These are phyloP conservation scores for Aegilops speltoides DNA, from an alignment of 176 grass and related monocot species.

Conservation along the genomic window DNA sequence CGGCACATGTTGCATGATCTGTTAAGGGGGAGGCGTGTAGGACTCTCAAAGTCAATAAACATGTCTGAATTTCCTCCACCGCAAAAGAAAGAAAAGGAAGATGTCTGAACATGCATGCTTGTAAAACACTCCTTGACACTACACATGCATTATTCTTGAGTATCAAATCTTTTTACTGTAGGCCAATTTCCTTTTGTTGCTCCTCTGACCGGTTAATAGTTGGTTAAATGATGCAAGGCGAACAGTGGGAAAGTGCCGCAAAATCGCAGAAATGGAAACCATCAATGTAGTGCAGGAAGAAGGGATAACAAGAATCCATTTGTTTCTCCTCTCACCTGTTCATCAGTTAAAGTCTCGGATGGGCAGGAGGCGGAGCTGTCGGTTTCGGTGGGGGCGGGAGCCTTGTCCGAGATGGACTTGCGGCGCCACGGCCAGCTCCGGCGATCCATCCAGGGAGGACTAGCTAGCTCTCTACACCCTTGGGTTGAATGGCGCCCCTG, in stretches of 20 bases:
- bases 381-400: constrained; percentile 47
- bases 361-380: constrained; percentile 66
- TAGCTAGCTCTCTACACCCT: not conserved
- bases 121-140: constrained; percentile 33
- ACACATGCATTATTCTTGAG: constrained; percentile 21
- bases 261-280: no score
- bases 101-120: constrained; percentile 29
- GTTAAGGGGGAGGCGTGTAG: constrained; percentile 33
- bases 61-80: not conserved
- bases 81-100: no score
- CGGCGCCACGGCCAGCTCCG: constrained; percentile 85
- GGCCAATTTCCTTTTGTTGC: not conserved
- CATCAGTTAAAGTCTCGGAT: constrained; percentile 61
- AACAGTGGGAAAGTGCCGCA: no score
- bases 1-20: constrained; percentile 52
- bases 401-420: constrained; percentile 63
- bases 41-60: constrained; percentile 45
- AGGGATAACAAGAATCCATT: not conserved
- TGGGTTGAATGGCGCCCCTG: constrained; percentile 18
- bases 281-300: not conserved
- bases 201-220: not conserved
- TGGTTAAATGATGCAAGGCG: no score
- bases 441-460: constrained; percentile 54
- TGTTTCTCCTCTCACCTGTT: constrained; percentile 48
- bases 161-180: constrained; percentile 24